Evolutionary conservation across 176 grass and related monocot genomes (phyloP), one percentile per base, ranked within the genome.

Genomic region (Bonia amplexicaulis): DNA sequence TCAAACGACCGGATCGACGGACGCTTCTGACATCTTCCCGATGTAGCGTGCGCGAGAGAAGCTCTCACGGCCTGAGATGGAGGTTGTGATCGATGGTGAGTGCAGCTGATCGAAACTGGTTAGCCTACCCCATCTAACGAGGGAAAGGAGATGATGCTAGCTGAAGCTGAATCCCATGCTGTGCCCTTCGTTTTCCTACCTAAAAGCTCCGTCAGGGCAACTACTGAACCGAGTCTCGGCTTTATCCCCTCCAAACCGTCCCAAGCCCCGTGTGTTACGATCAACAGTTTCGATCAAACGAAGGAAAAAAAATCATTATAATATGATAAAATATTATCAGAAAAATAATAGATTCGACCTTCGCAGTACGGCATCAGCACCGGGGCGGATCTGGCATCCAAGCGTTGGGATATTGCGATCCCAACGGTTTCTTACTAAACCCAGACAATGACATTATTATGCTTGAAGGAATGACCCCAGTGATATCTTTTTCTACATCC

Each of bases 51-150:
- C 15, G 6, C 9, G 6, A 54, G 17, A 6, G 47, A 70, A 61
- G 59, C 82, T 42, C 33, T 15, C 10, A 5, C 13, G 0, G 7
- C 9, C 8, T 14, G 41, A 71, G 41, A 31, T 15, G 48, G 59
- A 42, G 27, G 58, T 78, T 67, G 54, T 35, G 52, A n/a, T n/a
- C n/a, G n/a, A 51, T 12, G 27, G 25, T 23, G 54, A 29, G 25
- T 71, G 51, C 66, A 22, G 41, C 41, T 12, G 16, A 11, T 52
- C 19, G 14, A 55, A 69, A 31, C 88, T 86, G 57, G 88, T 53
- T 90, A 57, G 88, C 88, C 83, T 82, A 86, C 83, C 66, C 73
- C 54, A 86, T 71, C 88, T 82, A 86, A 90, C 78, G 49, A 49
- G 40, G 26, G 44, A 51, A 41, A 39, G 54, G n/a, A 29, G 62